Evolutionary conservation across 345 rosid species (phyloP).

Genomic region (Mangifera indica): DNA sequence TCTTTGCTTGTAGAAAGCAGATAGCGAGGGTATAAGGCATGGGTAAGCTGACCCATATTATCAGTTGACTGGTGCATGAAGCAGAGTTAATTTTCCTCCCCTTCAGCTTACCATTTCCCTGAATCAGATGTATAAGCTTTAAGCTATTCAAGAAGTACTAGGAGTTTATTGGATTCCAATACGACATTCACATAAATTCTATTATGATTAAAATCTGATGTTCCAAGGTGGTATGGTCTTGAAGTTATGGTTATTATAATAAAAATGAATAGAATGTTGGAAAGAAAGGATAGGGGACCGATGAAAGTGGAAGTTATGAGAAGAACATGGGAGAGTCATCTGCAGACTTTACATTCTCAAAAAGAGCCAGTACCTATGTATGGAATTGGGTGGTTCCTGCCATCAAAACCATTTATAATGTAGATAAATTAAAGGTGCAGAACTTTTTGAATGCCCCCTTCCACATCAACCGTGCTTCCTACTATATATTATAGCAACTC

Average conservation of each 20-base stretch:
- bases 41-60: constrained; percentile 20
- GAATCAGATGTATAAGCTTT: too few species aligned
- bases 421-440: not conserved
- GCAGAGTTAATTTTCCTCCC: not conserved
- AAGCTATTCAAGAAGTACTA: too few species aligned
- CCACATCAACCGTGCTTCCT: constrained; percentile 27
- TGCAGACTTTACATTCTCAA: constrained; percentile 42
- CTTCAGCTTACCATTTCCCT: too few species aligned
- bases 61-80: not conserved
- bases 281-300: constrained; percentile 32
- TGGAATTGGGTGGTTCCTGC: constrained; percentile 40
- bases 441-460: constrained; percentile 16
- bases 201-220: too few species aligned
- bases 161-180: too few species aligned
- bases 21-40: constrained; percentile 6
- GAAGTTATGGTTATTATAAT: too few species aligned
- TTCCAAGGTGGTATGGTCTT: too few species aligned
- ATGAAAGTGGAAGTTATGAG: constrained; percentile 49
- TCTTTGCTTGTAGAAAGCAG: constrained; percentile 17
- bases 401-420: constrained; percentile 30
- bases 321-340: constrained; percentile 50
- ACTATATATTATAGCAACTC: constrained; percentile 25
- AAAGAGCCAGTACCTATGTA: constrained; percentile 23
- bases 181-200: too few species aligned
- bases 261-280: not conserved